phyloP scores from a whole-genome alignment of 2,329 filamentous ascomycete species.

The Pyrenochaeta sp. region DNA sequence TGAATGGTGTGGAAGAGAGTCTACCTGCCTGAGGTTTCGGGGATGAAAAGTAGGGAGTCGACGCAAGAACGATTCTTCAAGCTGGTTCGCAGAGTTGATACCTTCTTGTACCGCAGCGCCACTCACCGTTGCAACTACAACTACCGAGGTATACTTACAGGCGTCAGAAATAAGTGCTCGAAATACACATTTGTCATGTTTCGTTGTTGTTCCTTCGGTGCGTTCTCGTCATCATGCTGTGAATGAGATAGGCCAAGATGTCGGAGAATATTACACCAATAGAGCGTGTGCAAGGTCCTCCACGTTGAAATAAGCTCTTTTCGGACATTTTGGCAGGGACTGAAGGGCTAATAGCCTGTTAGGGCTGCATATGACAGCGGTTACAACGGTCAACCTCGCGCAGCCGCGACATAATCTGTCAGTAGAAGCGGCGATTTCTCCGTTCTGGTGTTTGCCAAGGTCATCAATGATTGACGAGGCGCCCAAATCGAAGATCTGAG shows the following conservation, averaged over 20 bases:
- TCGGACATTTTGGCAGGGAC: slow-evolving; percentile 6
- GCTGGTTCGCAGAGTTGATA: no score
- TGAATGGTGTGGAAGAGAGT: background rate
- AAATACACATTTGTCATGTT: slow-evolving; percentile 16
- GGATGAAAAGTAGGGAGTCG: background rate
- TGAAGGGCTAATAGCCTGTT: slow-evolving; percentile 6
- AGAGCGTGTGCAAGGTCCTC: background rate
- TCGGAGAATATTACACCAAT: background rate
- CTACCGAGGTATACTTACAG: background rate
- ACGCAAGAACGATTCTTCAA: background rate
- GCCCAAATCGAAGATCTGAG: slow-evolving; percentile 4
- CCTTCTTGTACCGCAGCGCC: no score
- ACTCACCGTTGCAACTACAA: background rate
- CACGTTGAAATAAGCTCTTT: slow-evolving; percentile 10
- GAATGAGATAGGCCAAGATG: background rate
- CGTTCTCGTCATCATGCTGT: slow-evolving; percentile 26
- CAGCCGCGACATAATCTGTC: slow-evolving; percentile 9
- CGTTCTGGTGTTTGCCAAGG: background rate
- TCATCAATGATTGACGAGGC: background rate
- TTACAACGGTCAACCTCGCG: slow-evolving; percentile 11
- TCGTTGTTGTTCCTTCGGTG: slow-evolving; percentile 8
- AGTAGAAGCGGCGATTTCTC: slow-evolving; percentile 2
- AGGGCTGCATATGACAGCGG: slow-evolving; percentile 17
- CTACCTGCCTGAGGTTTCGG: background rate
- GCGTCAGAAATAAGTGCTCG: background rate